These are phyloP conservation scores for Globisporangium echinulatum DNA, from an alignment of 352 stramenopile genomes.

Conservation along the genomic window DNA sequence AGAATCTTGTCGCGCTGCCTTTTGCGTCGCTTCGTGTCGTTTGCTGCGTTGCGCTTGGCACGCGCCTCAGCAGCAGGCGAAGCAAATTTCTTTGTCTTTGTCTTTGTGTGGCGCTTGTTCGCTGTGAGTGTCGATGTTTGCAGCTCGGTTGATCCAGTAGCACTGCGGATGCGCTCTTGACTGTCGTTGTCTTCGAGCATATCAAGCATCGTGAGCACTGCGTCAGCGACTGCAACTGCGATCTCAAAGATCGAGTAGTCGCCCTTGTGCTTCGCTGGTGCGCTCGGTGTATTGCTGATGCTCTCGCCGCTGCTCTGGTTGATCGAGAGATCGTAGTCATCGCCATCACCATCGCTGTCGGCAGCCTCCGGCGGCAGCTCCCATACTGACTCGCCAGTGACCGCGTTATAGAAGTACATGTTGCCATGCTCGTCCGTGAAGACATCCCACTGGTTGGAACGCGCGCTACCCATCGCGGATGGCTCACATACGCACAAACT, in stretches of 20 bases:
- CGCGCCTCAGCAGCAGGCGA: constrained; percentile 41
- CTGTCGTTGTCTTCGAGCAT: constrained; percentile 16
- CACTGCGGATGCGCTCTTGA: not conserved
- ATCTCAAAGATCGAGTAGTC: constrained; percentile 29
- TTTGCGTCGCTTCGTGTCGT: constrained; percentile 33
- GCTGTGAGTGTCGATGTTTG: not conserved
- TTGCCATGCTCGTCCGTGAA: constrained; percentile 58
- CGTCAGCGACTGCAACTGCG: constrained; percentile 41
- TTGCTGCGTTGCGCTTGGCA: constrained; percentile 37
- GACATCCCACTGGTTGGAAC: constrained; percentile 39
- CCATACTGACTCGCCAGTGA: constrained; percentile 66
- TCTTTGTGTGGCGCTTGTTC: constrained; percentile 17
- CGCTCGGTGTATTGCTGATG: too few species aligned
- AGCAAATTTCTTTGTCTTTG: constrained; percentile 37
- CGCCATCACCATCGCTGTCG: constrained; percentile 8
- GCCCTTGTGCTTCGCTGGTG: constrained; percentile 3
- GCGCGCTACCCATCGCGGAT: not conserved
- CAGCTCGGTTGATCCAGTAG: not conserved
- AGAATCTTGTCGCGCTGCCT: constrained; percentile 23
- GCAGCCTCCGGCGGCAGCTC: constrained; percentile 41
- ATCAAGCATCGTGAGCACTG: constrained; percentile 32
- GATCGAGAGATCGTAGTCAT: not conserved
- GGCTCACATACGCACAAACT: too few species aligned
- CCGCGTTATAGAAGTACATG: constrained; percentile 71
- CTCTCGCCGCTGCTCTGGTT: not conserved